Percentiles rank a stretch among this genome's conserved stretches.
These are phyloP conservation scores for Pseudocercospora cruenta DNA, from an alignment of 2,329 filamentous ascomycete genomes.

Conservation along the genomic window DNA sequence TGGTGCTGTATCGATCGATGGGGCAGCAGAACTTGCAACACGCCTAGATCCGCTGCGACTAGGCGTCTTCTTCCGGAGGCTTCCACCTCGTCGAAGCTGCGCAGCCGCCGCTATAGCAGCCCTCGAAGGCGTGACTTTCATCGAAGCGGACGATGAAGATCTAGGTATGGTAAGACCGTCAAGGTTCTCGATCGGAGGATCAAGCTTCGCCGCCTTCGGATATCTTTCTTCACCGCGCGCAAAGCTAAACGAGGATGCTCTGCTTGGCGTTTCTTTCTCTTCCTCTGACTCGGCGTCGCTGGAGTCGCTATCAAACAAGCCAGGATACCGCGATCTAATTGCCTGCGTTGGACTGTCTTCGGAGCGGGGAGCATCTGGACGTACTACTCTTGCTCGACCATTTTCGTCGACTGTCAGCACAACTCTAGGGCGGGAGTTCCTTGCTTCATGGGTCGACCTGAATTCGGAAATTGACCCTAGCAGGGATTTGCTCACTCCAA, in stretches of 20 bases:
- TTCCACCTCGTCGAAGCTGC: constrained; percentile 39
- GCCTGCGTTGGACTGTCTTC: constrained; percentile 43
- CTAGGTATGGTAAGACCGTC: constrained; percentile 40
- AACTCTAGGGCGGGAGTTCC: constrained; percentile 44
- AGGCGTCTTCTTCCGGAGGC: constrained; percentile 32
- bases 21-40: constrained; percentile 16
- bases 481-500: constrained; percentile 40
- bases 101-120: constrained; percentile 41
- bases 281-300: constrained; percentile 34
- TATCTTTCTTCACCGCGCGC: constrained; percentile 33
- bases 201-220: constrained; percentile 38
- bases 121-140: constrained; percentile 39
- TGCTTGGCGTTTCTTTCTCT: constrained; percentile 34
- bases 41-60: constrained; percentile 26
- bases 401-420: constrained; percentile 51
- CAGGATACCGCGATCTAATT: constrained; percentile 48
- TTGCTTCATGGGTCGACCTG: constrained; percentile 39
- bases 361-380: constrained; percentile 20
- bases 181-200: constrained; percentile 40
- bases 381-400: constrained; percentile 49
- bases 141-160: constrained; percentile 37
- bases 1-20: constrained; percentile 36
- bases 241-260: constrained; percentile 38
- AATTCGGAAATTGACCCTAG: constrained; percentile 48
- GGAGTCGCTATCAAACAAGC: constrained; percentile 47